phyloP scores from a whole-genome alignment of 352 stramenopile species.

The Thalassiosira pacifica region DNA sequence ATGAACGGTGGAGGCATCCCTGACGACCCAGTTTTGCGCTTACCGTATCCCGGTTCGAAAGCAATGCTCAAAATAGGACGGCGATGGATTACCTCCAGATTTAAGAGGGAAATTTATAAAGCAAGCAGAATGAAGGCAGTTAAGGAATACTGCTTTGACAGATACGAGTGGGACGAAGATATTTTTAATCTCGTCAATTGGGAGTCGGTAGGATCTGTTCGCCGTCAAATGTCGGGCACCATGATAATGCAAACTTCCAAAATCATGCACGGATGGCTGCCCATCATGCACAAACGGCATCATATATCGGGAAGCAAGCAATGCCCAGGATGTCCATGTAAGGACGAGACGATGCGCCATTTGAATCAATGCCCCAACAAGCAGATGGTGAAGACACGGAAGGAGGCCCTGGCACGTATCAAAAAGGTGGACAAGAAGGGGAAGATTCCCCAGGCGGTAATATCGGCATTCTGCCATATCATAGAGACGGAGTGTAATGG shows the following conservation, averaged over 20 bases:
- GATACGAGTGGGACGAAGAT: slow-evolving; percentile 13
- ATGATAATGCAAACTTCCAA: slow-evolving; percentile 25
- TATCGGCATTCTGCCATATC: not conserved
- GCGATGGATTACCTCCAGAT: slow-evolving; percentile 21
- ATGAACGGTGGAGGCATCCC: not conserved
- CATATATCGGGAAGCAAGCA: slow-evolving; percentile 1
- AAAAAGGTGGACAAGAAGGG: not conserved
- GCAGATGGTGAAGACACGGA: not conserved
- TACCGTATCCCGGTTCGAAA: slow-evolving; percentile 12
- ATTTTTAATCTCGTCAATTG: slow-evolving; percentile 9
- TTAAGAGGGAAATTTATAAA: not conserved
- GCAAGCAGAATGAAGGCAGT: not conserved
- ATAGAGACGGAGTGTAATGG: no score
- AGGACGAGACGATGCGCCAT: slow-evolving; percentile 19
- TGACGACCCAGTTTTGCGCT: not conserved
- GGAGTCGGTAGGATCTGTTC: not conserved
- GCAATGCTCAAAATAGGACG: slow-evolving; percentile 10
- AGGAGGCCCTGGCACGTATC: slow-evolving; percentile 12
- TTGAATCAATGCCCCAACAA: slow-evolving; percentile 14
- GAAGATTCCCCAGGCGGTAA: not conserved
- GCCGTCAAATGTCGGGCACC: not conserved
- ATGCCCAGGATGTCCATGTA: slow-evolving; percentile 20
- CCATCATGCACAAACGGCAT: slow-evolving; percentile 2
- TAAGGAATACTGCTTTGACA: not conserved
- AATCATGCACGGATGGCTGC: slow-evolving; percentile 43